phyloP scores from a whole-genome alignment of 2,329 filamentous ascomycete genomes.

The Calycina herbarum region DNA sequence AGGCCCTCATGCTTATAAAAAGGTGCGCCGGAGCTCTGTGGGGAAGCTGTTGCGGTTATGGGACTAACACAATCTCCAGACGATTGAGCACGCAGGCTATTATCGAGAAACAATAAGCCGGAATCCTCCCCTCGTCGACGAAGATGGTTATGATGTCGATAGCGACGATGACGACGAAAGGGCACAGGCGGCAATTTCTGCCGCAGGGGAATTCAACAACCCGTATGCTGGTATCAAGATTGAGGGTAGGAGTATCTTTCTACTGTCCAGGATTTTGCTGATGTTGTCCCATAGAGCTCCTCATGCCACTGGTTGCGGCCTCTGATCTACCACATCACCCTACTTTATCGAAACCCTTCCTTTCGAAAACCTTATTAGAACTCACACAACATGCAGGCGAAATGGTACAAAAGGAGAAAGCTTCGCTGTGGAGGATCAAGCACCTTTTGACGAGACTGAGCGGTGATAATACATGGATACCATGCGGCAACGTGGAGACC shows the following conservation, averaged over 20 bases:
- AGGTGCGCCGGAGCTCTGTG: slow-evolving; percentile 49
- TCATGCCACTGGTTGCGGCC: slow-evolving; percentile 73
- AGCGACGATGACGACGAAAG: slow-evolving; percentile 69
- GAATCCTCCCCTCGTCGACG: slow-evolving; percentile 72
- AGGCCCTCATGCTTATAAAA: slow-evolving; percentile 69
- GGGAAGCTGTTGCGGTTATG: slow-evolving; percentile 1
- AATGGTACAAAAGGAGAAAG: slow-evolving; percentile 74
- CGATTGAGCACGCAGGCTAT: slow-evolving; percentile 72
- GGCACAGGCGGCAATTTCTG: slow-evolving; percentile 58
- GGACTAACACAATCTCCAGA: slow-evolving; percentile 45
- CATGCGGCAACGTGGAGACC: slow-evolving; percentile 58
- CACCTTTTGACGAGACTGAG: slow-evolving; percentile 71
- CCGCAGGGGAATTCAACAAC: slow-evolving; percentile 64
- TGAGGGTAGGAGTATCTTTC: slow-evolving; percentile 56
- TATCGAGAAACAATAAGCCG: slow-evolving; percentile 70
- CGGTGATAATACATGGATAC: slow-evolving; percentile 71
- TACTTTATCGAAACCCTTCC: slow-evolving; percentile 72
- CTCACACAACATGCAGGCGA: slow-evolving; percentile 68
- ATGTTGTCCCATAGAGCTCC: slow-evolving; percentile 56
- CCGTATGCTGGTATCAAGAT: slow-evolving; percentile 72
- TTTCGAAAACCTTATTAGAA: slow-evolving; percentile 69
- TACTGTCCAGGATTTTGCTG: slow-evolving; percentile 17
- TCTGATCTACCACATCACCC: slow-evolving; percentile 75
- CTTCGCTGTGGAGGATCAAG: slow-evolving; percentile 71
- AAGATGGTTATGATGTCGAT: slow-evolving; percentile 76